Base-by-base conservation (phyloP, 2,329 filamentous ascomycete genomes). In the Dactylellina sp. region DNA sequence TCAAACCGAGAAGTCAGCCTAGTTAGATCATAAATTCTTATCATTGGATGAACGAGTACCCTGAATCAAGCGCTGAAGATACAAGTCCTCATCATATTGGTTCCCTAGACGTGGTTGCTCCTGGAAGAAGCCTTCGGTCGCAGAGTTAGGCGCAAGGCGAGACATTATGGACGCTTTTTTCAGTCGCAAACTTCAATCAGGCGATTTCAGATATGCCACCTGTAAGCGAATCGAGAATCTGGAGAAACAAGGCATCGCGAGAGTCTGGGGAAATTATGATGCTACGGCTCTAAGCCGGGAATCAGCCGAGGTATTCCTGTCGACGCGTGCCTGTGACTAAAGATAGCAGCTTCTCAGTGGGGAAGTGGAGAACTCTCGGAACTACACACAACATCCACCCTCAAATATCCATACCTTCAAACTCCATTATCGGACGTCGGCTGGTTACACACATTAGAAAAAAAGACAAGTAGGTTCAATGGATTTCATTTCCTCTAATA, bases 51-150 rank as follows among this genome's bases (percentile, higher is more conserved):
- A 20, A 11, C 25, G 28, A 82, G 76, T 78, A 88, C 87, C 80
- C 55, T 82, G 82, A 28, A 87, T 81, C n/a, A 84, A 81, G 32
- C 86, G 82, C 77, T 84, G 83, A 24, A 86, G 83, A 59, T 83
- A 84, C 4, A 80, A 80, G 78, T 89, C 87, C 37, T 88, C 85
- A 46, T 84, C 80, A 70, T 86, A 87, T 68, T 88, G 86, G 76
- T 88, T 89, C 12, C 79, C 81, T 49, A 89, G 79, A 7, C 83
- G 81, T 1, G 84, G 85, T 2, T 83, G 81, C 40, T 83, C 79
- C 76, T 88, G 87, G 76, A 89, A 86, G 80, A 87, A 88, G 71
- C 87, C 86, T 7, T 68, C 77, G 32, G 81, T 81, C 22, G 81
- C 80, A 20, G 80, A 81, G 16, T 82, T 82, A 16, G 78, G 77